These are phyloP conservation scores for Parascedosporium putredinis DNA, from an alignment of 2,329 filamentous ascomycete genomes.

Conservation along the genomic window DNA sequence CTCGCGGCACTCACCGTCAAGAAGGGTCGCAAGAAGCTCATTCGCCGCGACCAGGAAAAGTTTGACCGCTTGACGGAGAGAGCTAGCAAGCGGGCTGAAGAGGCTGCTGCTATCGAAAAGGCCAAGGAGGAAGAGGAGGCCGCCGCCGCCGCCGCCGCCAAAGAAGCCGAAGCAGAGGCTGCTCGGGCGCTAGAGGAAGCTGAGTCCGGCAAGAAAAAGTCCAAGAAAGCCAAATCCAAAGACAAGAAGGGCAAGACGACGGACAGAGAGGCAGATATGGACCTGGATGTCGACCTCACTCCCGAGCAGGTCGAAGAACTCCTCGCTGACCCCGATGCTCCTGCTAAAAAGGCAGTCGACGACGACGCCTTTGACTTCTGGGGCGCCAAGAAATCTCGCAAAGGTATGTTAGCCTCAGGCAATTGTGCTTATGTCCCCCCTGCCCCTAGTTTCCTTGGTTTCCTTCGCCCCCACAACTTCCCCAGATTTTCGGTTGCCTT, in stretches of 20 bases:
- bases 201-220: slow-evolving; percentile 18
- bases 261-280: slow-evolving; percentile 17
- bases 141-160: slow-evolving; percentile 19
- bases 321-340: slow-evolving; percentile 17
- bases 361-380: slow-evolving; percentile 45
- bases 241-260: slow-evolving; percentile 20
- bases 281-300: slow-evolving; percentile 21
- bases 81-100: slow-evolving; percentile 25
- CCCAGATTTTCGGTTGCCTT: background rate
- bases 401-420: slow-evolving; percentile 23
- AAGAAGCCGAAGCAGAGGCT: slow-evolving; percentile 23
- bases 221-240: slow-evolving; percentile 12
- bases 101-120: slow-evolving; percentile 28
- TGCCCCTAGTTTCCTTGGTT: too few relatives aligned
- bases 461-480: background rate
- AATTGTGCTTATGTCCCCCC: too few relatives aligned
- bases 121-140: too few relatives aligned
- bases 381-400: slow-evolving; percentile 38
- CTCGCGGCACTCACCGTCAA: slow-evolving; percentile 33
- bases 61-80: slow-evolving; percentile 25
- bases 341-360: slow-evolving; percentile 20
- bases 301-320: slow-evolving; percentile 34
- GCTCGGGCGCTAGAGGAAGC: slow-evolving; percentile 21
- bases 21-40: slow-evolving; percentile 37
- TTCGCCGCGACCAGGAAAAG: slow-evolving; percentile 36